Evolutionary conservation across 2,329 filamentous ascomycete genomes (phyloP).

Genomic region (Penicillium sp.): DNA sequence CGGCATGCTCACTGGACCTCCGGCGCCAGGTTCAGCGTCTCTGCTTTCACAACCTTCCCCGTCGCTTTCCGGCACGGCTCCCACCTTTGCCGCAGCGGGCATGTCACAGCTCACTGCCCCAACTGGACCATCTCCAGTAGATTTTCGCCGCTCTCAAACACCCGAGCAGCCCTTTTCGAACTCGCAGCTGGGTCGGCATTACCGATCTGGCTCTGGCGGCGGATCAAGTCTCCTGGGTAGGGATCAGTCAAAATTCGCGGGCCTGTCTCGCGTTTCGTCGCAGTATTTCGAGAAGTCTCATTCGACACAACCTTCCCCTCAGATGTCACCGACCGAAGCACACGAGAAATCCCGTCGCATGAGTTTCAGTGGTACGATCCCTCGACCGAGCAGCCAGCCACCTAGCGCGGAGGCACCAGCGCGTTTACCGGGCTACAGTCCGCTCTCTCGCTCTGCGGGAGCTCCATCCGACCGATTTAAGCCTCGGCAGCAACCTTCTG

Average conservation of each 20-base stretch:
- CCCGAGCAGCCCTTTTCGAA: conserved; percentile 66
- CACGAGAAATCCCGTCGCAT: conserved; percentile 41
- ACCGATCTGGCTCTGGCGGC: conserved; percentile 39
- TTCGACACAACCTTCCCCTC: conserved; percentile 36
- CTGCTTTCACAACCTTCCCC: conserved; percentile 48
- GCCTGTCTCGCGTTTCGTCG: conserved; percentile 30
- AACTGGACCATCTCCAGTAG: conserved; percentile 50
- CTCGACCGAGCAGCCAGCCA: conserved; percentile 45
- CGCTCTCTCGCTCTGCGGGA: conserved; percentile 30
- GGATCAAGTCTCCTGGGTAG: conserved; percentile 23
- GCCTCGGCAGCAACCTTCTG: conserved; percentile 23
- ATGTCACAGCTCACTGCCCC: conserved; percentile 47
- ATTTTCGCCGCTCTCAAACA: conserved; percentile 69
- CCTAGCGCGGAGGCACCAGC: conserved; percentile 36
- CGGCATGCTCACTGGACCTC: conserved; percentile 56
- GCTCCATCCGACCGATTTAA: conserved; percentile 28
- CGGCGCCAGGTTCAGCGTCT: conserved; percentile 46
- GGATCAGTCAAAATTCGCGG: conserved; percentile 36
- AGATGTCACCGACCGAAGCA: conserved; percentile 35
- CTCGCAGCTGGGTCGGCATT: conserved; percentile 33
- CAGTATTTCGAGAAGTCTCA: conserved; percentile 39
- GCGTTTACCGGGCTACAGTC: conserved; percentile 38
- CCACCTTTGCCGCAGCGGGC: conserved; percentile 34
- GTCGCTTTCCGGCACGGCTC: conserved; percentile 35
- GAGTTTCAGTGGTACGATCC: conserved; percentile 45